Conservation (phyloP, 306 rosid species). For the Lotus japonicus region DNA sequence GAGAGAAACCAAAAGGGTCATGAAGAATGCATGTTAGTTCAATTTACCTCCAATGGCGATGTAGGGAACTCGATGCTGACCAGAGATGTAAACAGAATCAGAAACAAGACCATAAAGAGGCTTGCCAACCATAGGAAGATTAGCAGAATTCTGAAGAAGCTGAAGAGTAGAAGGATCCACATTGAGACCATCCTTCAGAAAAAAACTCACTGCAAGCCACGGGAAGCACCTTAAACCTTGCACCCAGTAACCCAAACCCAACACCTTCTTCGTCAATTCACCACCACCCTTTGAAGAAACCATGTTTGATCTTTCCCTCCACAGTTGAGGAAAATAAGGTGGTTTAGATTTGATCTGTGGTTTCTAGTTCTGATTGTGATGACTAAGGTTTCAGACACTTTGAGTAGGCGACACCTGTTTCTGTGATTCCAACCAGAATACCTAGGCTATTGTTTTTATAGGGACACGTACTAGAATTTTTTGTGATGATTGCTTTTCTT, state of each 20-base stretch:
- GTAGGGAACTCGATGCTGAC: slow-evolving; percentile 89
- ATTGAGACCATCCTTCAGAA: slow-evolving; percentile 70
- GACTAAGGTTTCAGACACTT: neutral
- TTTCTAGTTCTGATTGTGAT: too few species aligned
- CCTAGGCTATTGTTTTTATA: neutral
- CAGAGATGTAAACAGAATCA: slow-evolving; percentile 60
- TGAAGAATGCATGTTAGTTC: neutral
- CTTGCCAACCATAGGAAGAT: slow-evolving; percentile 90
- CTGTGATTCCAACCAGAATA: neutral
- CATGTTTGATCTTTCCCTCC: slow-evolving; percentile 22
- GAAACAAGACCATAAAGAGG: slow-evolving; percentile 81
- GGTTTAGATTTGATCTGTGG: too few species aligned
- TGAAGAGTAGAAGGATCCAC: slow-evolving; percentile 83
- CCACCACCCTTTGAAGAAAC: slow-evolving; percentile 20
- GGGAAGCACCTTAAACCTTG: slow-evolving; percentile 91
- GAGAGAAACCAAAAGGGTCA: slow-evolving; percentile 4
- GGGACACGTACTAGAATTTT: neutral
- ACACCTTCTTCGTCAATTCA: slow-evolving; percentile 36
- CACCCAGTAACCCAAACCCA: slow-evolving; percentile 81
- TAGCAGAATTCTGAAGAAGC: slow-evolving; percentile 74
- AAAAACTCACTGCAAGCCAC: slow-evolving; percentile 81
- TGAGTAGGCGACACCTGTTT: neutral
- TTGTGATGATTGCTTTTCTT: neutral
- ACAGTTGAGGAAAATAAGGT: neutral
- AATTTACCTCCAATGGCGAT: too few species aligned